Evolutionary conservation across 345 rosid species (phyloP), one percentile per base, ranked within the genome.

Genomic region (Eucalyptus rudis): DNA sequence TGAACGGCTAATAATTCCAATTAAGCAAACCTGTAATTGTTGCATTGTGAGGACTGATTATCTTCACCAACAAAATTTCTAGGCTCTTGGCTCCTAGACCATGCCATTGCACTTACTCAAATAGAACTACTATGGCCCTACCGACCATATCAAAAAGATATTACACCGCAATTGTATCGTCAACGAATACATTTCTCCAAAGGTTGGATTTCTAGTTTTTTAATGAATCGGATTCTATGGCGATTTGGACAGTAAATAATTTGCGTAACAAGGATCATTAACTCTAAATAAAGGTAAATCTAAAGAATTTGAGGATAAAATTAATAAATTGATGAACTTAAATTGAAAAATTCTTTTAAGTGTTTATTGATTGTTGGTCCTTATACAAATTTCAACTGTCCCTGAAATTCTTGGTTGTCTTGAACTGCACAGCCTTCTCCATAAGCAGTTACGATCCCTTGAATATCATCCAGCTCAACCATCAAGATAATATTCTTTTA

Each of bases 321-420:
- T 27, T 27, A 0, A 59, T 59, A 59, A 12, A 27, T 27, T 0
- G 4, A 59, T 5, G n/a, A 27, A 59, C 31, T 59, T 0, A 27
- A 59, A 27, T 59, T 27, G 31, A 59, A 29, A 59, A 59, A 5
- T 27, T 59, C n/a, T 3, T 27, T 0, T 27, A 27, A 27, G 31
- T 12, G 31, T 59, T 5, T 6, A 27, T 27, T 59, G 31, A 59
- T 59, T 59, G 68, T 27, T 12, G n/a, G 15, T 59, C 68, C 68
- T 27, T 27, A 12, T 59, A 27, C 16, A 59, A 71, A 36, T 71
- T 20, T 36, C 45, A 71, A 36, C 0, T 36, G 13, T 36, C 12
- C 24, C 3, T 20, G 7, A 36, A 71, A 71, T 36, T 71, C 25
- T 10, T 33, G 45, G 45, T 24, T 71, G 0, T 33, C 71, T 29